Conservation (phyloP, 768 basidiomycete species). For the button mushroom (Agaricus bisporus) region DNA sequence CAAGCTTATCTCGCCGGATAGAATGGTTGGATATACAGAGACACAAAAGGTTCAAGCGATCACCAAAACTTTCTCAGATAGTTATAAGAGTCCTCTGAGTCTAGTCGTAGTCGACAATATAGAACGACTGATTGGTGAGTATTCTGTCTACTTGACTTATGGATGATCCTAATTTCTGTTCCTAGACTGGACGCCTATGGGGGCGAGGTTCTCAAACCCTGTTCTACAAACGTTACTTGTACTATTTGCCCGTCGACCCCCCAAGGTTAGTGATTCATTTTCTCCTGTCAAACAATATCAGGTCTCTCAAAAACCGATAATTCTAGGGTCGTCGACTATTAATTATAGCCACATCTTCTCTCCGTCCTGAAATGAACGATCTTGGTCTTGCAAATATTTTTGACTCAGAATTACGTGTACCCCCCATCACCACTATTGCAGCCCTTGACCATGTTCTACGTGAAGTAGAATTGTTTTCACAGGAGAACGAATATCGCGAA, state of each 20-base stretch:
- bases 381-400: conserved; percentile 88
- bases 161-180: neutral
- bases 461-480: conserved; percentile 73
- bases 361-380: conserved; percentile 78
- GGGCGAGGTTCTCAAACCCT: conserved; percentile 92
- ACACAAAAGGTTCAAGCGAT: conserved; percentile 86
- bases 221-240: conserved; percentile 90
- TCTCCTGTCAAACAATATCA: neutral
- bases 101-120: conserved; percentile 94
- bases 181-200: conserved; percentile 93
- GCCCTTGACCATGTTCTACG: conserved; percentile 73
- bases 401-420: conserved; percentile 80
- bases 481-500: conserved; percentile 43
- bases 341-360: conserved; percentile 88
- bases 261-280: conserved; percentile 57
- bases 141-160: neutral
- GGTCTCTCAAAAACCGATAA: neutral
- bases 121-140: conserved; percentile 84
- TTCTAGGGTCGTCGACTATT: conserved; percentile 83
- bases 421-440: conserved; percentile 67
- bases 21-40: conserved; percentile 96
- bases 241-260: conserved; percentile 81
- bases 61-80: conserved; percentile 89
- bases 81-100: conserved; percentile 95
- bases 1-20: conserved; percentile 92